These are phyloP conservation scores for Pseudonitzschia multiseries DNA, from an alignment of 108 stramenopile genomes.

Conservation along the genomic window DNA sequence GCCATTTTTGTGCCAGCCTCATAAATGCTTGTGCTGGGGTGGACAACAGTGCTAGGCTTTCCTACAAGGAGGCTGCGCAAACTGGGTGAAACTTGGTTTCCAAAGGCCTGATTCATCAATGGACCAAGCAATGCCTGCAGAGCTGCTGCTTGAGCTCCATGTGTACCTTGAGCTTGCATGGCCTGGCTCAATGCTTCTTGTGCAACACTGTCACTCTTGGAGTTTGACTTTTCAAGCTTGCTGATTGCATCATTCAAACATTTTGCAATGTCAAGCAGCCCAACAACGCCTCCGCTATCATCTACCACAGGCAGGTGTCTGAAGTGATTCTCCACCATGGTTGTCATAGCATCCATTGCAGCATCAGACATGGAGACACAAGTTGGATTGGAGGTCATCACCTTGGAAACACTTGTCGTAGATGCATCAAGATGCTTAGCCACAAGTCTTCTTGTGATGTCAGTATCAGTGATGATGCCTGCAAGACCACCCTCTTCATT, in stretches of 20 bases:
- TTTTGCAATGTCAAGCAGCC: constrained; percentile 93
- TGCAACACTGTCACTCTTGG: constrained; percentile 57
- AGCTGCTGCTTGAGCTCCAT: constrained; percentile 67
- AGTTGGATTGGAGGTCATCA: constrained; percentile 88
- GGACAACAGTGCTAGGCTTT: constrained; percentile 64
- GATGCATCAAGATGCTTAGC: constrained; percentile 72
- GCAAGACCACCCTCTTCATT: constrained; percentile 56
- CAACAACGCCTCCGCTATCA: constrained; percentile 78
- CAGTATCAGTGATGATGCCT: constrained; percentile 84
- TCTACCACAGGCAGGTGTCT: constrained; percentile 92
- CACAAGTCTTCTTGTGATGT: constrained; percentile 73
- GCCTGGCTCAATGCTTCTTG: constrained; percentile 65
- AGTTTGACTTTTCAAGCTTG: constrained; percentile 76
- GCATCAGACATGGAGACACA: constrained; percentile 84
- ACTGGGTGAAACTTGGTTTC: constrained; percentile 66
- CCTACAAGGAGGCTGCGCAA: constrained; percentile 73
- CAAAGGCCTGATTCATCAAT: constrained; percentile 71
- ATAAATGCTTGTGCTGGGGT: constrained; percentile 56
- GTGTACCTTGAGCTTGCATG: constrained; percentile 60
- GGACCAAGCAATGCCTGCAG: constrained; percentile 68
- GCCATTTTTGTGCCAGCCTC: constrained; percentile 83
- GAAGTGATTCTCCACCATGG: constrained; percentile 95
- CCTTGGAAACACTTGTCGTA: constrained; percentile 53
- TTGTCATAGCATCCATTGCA: constrained; percentile 89
- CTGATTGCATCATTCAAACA: constrained; percentile 92